Evolutionary conservation across 2,329 filamentous ascomycete genomes (phyloP), one percentile per base, ranked within the genome.

Genomic region (Didymella segeticola): DNA sequence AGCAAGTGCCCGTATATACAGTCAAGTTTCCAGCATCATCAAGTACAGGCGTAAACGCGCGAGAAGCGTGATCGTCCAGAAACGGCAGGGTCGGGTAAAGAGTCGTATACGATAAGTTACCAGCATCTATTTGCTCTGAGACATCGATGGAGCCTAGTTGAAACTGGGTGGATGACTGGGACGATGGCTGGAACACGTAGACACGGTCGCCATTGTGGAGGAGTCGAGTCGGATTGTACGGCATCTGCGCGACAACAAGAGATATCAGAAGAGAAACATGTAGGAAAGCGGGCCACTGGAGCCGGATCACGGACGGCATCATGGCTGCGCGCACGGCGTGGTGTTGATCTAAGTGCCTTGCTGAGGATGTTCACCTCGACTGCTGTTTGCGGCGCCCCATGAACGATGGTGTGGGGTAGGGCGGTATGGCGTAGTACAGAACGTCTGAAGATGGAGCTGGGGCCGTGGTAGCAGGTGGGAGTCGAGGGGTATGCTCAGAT

Each of bases 181-280:
- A 75, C 26, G 75, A 78, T 11, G 88, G 83, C 27, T 82, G 79
- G 64, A 96, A 86, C 60, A 93, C 81, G 73, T 95, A 96, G 54
- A 86, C 86, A 26, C 84, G 70, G 15, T 84, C 79, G 56, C 75
- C 72, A 47, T 78, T 77, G 38, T 86, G 80, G 53, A 93, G 82
- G 46, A 96, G 82, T 25, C 84, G 86, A 0, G 91, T 91, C 2
- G 91, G 89, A 49, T 87, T 86, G 78, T 96, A 96, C 22, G 91
- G 91, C 46, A 91, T 81, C 42, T 78, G 72, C 33, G 77, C 76
- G n/a, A 46, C 43, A 43, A 57, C 53, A 45, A 53, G 33, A 52
- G 55, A 45, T 29, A 53, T 14, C 29, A 56, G 8, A 7, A 62
- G 50, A 11, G 33, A 23, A 9, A 57, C 5, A 7, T 47, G 52